These are phyloP conservation scores for Akanthomyces dipterigenus DNA, from an alignment of 2,329 filamentous ascomycete species.

Conservation along the genomic window DNA sequence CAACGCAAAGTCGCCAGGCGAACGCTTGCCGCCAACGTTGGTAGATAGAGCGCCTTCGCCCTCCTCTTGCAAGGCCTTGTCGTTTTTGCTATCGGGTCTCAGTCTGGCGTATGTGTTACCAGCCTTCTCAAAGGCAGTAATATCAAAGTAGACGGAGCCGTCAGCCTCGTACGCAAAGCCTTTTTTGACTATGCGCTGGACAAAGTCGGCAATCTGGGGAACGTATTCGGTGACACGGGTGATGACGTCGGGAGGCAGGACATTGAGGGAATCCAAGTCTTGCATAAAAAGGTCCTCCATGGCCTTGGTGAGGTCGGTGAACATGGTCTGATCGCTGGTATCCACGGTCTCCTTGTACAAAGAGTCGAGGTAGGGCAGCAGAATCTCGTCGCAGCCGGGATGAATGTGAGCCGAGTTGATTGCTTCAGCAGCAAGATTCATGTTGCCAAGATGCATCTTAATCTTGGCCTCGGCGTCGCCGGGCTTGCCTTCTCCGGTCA, in stretches of 20 bases:
- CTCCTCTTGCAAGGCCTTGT: conserved; percentile 77
- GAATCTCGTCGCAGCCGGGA: conserved; percentile 54
- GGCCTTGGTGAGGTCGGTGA: conserved; percentile 76
- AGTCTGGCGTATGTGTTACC: conserved; percentile 82
- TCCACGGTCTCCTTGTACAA: conserved; percentile 57
- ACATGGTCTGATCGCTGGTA: conserved; percentile 62
- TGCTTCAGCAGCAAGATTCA: conserved; percentile 43
- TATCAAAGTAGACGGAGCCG: conserved; percentile 93
- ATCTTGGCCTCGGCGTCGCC: conserved; percentile 78
- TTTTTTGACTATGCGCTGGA: conserved; percentile 75
- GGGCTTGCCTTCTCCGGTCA: conserved; percentile 52
- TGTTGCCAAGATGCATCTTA: conserved; percentile 77
- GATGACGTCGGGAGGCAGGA: conserved; percentile 71
- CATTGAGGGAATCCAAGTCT: conserved; percentile 83
- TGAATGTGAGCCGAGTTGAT: conserved; percentile 45
- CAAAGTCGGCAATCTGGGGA: conserved; percentile 77
- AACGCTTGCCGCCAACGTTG: conserved; percentile 59
- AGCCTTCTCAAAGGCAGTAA: conserved; percentile 72
- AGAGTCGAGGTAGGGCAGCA: conserved; percentile 77
- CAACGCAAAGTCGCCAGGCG: conserved; percentile 77
- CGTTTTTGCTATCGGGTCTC: conserved; percentile 76
- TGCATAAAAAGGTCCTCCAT: conserved; percentile 85
- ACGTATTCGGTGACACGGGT: conserved; percentile 93
- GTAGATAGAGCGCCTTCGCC: conserved; percentile 77
- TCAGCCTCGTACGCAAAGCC: conserved; percentile 77